Percentiles rank a stretch among this genome's conserved stretches.
Conservation (phyloP, 2,329 filamentous ascomycete species). For the Ceratocystis eucalypticola region DNA sequence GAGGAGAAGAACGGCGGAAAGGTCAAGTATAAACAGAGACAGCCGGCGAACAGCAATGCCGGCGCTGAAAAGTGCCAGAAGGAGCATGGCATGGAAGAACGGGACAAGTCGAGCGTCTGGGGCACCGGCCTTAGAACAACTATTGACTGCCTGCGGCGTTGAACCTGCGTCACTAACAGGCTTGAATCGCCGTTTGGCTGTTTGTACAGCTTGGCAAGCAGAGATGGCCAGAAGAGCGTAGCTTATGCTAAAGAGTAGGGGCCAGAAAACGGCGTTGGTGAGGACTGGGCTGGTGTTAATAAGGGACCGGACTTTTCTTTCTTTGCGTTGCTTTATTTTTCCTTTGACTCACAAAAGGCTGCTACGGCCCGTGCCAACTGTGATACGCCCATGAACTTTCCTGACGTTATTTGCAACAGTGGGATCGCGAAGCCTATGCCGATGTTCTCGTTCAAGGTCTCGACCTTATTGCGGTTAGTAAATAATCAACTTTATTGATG, state of each 20-base stretch:
- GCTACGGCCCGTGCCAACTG: conserved; percentile 32
- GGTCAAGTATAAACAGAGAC: conserved; percentile 25
- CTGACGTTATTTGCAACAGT: conserved; percentile 33
- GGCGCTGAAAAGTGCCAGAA: background rate
- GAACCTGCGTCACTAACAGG: background rate
- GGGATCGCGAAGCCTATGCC: conserved; percentile 39
- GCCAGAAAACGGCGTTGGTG: conserved; percentile 29
- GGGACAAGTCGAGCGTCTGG: background rate
- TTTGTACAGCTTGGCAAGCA: conserved; percentile 20
- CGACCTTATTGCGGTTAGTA: conserved; percentile 30
- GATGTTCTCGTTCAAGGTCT: conserved; percentile 39
- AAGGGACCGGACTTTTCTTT: background rate
- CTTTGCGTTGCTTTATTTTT: too few relatives aligned
- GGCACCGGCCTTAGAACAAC: background rate
- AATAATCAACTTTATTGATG: background rate
- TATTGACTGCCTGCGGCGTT: background rate
- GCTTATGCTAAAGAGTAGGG: conserved; percentile 16
- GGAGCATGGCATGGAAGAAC: background rate
- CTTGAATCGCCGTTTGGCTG: background rate
- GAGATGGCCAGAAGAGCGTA: conserved; percentile 24
- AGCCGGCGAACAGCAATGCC: conserved; percentile 26
- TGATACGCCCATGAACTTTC: conserved; percentile 24
- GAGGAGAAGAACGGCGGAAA: conserved; percentile 32
- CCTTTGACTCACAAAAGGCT: conserved; percentile 30
- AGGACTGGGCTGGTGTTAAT: conserved; percentile 23